phyloP scores from a whole-genome alignment of 2,329 filamentous ascomycete species.

The Penicillium paneum region DNA sequence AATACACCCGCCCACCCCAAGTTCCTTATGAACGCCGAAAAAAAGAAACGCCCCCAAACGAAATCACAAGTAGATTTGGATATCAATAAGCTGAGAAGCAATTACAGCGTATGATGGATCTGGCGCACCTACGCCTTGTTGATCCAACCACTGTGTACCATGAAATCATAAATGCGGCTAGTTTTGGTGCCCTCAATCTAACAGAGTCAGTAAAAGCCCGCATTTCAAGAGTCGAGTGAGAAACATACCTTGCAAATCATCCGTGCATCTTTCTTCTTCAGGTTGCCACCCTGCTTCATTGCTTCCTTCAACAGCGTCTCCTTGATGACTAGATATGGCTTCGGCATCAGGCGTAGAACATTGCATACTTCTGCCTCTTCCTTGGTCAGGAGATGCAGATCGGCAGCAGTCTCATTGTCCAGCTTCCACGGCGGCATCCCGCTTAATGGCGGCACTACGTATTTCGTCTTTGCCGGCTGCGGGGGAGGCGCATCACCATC shows the following conservation, averaged over 20 bases:
- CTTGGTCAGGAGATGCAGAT: slow-evolving; percentile 78
- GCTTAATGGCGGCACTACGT: slow-evolving; percentile 49
- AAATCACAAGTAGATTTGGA: slow-evolving; percentile 16
- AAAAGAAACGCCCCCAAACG: slow-evolving; percentile 13
- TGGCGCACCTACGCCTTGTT: slow-evolving; percentile 62
- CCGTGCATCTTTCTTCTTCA: slow-evolving; percentile 93
- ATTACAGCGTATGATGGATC: not conserved
- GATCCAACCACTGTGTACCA: slow-evolving; percentile 89
- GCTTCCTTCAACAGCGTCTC: slow-evolving; percentile 88
- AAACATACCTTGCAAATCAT: slow-evolving; percentile 66
- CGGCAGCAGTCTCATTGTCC: slow-evolving; percentile 68
- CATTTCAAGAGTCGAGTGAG: not conserved
- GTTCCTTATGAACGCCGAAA: slow-evolving; percentile 15
- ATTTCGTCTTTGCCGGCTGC: slow-evolving; percentile 48
- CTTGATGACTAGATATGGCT: slow-evolving; percentile 93
- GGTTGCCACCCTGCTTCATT: slow-evolving; percentile 76
- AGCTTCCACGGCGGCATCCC: slow-evolving; percentile 57
- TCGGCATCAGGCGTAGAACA: slow-evolving; percentile 78
- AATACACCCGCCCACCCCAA: slow-evolving; percentile 11
- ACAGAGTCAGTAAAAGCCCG: slow-evolving; percentile 5
- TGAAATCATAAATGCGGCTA: slow-evolving; percentile 86
- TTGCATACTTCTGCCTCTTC: slow-evolving; percentile 87
- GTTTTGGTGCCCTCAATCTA: slow-evolving; percentile 80
- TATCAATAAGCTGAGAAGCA: slow-evolving; percentile 14
- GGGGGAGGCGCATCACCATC: slow-evolving; percentile 44